Percentiles rank a stretch among this genome's conserved stretches.
Conservation (phyloP, 768 basidiomycete species). For the Termitomyces sp. region DNA sequence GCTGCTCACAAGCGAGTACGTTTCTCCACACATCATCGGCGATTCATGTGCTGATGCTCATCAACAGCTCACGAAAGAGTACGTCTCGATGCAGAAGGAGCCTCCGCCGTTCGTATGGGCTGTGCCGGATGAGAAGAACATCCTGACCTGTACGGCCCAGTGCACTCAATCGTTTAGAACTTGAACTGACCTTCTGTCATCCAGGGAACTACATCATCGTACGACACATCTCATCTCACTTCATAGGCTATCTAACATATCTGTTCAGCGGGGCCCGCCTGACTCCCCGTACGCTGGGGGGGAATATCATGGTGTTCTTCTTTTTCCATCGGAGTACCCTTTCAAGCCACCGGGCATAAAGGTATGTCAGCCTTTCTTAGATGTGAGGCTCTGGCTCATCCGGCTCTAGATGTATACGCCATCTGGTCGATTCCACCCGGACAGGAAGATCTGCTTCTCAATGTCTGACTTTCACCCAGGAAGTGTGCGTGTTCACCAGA, state of each 20-base stretch:
- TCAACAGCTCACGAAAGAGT: constrained; percentile 80
- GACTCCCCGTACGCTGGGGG: constrained; percentile 89
- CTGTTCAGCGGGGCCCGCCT: constrained; percentile 79
- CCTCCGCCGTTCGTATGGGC: constrained; percentile 98
- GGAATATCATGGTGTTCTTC: constrained; percentile 89
- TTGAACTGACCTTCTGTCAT: constrained; percentile 2
- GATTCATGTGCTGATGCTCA: constrained; percentile 1
- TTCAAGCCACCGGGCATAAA: constrained; percentile 98
- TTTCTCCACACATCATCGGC: constrained; percentile 2
- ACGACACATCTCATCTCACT: constrained; percentile 21
- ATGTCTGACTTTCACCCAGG: constrained; percentile 97
- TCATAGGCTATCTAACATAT: constrained; percentile 12
- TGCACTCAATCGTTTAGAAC: neutral
- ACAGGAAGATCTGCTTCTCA: constrained; percentile 96
- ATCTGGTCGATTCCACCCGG: constrained; percentile 84
- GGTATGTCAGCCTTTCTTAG: constrained; percentile 34
- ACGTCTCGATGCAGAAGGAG: constrained; percentile 84
- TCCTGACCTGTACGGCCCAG: constrained; percentile 74
- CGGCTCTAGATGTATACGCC: constrained; percentile 78
- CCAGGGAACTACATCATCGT: constrained; percentile 96
- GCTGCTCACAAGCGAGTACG: constrained; percentile 80
- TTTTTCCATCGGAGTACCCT: constrained; percentile 93
- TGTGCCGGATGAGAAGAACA: constrained; percentile 95
- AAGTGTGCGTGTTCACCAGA: constrained; percentile 51
- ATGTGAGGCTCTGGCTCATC: constrained; percentile 5